These are phyloP conservation scores for Acer yangbiense DNA, from an alignment of 345 rosid species.

Conservation along the genomic window DNA sequence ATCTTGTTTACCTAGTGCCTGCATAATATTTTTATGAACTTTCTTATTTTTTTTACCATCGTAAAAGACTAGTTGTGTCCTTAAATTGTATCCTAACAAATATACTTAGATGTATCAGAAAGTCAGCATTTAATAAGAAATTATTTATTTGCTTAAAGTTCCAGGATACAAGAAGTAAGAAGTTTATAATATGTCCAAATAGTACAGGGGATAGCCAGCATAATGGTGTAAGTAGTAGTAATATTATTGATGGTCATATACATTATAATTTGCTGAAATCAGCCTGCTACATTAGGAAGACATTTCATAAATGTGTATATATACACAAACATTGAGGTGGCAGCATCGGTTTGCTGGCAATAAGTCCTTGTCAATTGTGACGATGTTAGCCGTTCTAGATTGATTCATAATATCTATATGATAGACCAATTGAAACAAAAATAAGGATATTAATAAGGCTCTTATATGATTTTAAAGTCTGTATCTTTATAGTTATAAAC, in stretches of 20 bases:
- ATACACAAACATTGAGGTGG: too few relatives aligned
- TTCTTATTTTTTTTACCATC: neutral
- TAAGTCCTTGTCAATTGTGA: too few relatives aligned
- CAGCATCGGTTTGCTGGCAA: too few relatives aligned
- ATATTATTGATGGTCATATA: neutral
- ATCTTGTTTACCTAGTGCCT: neutral
- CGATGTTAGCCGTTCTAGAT: too few relatives aligned
- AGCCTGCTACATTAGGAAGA: too few relatives aligned
- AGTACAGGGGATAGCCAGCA: neutral
- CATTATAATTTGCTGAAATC: too few relatives aligned
- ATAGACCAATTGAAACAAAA: too few relatives aligned
- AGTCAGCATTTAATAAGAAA: neutral
- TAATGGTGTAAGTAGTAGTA: neutral
- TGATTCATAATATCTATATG: too few relatives aligned
- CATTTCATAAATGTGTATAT: too few relatives aligned
- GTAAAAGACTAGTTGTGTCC: neutral
- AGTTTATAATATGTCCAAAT: neutral
- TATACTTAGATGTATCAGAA: neutral
- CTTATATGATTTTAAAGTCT: too few relatives aligned
- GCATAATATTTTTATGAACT: neutral
- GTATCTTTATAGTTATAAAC: too few relatives aligned
- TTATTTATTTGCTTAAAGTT: neutral
- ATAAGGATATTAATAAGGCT: too few relatives aligned
- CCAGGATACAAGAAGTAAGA: neutral
- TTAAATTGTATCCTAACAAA: constrained; percentile 2